Conservation (phyloP, 2,329 filamentous ascomycete genomes). For the Ascomycota sp. region DNA sequence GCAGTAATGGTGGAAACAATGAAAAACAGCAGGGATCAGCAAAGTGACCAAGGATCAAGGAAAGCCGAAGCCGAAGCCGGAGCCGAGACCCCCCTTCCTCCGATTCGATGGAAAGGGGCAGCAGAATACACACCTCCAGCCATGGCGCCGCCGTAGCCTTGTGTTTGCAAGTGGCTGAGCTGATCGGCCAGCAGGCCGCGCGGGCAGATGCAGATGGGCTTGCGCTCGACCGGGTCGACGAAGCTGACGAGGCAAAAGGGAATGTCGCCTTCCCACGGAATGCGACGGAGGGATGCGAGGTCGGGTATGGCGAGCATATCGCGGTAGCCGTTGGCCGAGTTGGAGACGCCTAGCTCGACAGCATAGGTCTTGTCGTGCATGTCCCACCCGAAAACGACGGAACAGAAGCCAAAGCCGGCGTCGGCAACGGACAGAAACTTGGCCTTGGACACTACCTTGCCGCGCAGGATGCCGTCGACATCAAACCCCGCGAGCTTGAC, state of each 20-base stretch:
- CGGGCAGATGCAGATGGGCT: conserved; percentile 59
- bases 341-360: conserved; percentile 68
- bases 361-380: conserved; percentile 90
- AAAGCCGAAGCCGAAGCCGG: too few relatives aligned
- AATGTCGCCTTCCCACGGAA: conserved; percentile 77
- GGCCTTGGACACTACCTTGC: conserved; percentile 79
- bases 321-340: conserved; percentile 75
- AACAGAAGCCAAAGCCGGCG: conserved; percentile 81
- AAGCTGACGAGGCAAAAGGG: conserved; percentile 77
- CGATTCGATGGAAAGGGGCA: too few relatives aligned
- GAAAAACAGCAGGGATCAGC: too few relatives aligned
- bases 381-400: conserved; percentile 88
- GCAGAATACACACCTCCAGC: conserved; percentile 49
- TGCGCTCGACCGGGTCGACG: conserved; percentile 54
- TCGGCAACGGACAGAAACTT: conserved; percentile 75
- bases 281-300: conserved; percentile 55
- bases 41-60: too few relatives aligned
- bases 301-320: conserved; percentile 73
- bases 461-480: conserved; percentile 69
- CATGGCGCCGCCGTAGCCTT: conserved; percentile 68
- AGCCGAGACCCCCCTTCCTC: too few relatives aligned
- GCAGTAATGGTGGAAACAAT: too few relatives aligned
- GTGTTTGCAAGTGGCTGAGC: conserved; percentile 42
- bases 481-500: conserved; percentile 82
- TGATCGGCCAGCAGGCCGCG: conserved; percentile 52